Evolutionary conservation across 2,329 filamentous ascomycete species (phyloP).

Genomic region (Sporothrix inflata): DNA sequence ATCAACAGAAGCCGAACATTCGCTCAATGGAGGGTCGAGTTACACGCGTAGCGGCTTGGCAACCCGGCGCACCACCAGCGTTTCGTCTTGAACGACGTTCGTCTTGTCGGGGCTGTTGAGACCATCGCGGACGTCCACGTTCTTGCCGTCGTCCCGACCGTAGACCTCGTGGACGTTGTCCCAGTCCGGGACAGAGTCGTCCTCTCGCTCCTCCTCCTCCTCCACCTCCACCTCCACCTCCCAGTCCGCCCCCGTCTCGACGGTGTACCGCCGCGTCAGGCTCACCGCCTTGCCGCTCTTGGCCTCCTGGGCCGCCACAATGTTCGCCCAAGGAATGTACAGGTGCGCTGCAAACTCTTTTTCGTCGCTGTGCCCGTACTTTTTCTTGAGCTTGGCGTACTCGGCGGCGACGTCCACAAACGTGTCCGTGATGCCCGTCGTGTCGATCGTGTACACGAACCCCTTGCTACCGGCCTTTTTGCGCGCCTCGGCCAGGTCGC

Average conservation of each 20-base stretch:
- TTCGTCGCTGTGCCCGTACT: not conserved
- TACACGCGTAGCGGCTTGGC: conserved; percentile 11
- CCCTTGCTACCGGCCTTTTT: not conserved
- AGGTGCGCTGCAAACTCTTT: not conserved
- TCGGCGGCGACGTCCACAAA: not conserved
- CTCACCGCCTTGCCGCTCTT: not conserved
- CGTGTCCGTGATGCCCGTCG: not conserved
- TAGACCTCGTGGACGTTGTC: not conserved
- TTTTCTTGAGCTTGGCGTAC: not conserved
- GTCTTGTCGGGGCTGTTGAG: not conserved
- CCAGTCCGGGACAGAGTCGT: not conserved
- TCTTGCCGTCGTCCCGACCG: not conserved
- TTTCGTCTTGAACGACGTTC: not conserved
- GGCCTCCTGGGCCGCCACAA: not conserved
- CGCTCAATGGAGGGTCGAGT: not conserved
- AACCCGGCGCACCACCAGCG: not conserved
- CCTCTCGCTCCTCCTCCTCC: not conserved
- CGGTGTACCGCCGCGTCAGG: not conserved
- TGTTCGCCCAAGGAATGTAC: not conserved
- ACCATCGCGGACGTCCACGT: not conserved
- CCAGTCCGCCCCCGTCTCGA: too few species aligned
- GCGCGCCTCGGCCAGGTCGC: not conserved
- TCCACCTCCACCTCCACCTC: not conserved
- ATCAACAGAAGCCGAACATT: not conserved
- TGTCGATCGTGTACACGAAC: not conserved